These are phyloP conservation scores for Cryptococcus deneoformans DNA, from an alignment of 1,284 basidiomycete genomes.

Conservation along the genomic window DNA sequence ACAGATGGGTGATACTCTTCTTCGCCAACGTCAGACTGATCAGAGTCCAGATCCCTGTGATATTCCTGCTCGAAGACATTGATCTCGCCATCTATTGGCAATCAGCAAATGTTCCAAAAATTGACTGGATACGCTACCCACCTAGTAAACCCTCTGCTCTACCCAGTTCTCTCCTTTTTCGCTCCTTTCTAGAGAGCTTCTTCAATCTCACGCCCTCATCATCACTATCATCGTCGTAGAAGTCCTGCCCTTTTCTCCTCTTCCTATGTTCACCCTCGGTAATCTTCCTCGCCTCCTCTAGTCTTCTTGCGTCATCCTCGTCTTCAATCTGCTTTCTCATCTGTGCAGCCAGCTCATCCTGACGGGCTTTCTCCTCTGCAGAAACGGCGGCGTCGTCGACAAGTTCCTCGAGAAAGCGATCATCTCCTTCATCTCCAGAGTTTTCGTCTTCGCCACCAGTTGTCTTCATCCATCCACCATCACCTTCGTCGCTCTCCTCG, in stretches of 20 bases:
- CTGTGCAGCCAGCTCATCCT: slow-evolving; percentile 26
- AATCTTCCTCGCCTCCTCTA: slow-evolving; percentile 37
- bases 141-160: slow-evolving; percentile 31
- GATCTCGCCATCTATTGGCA: slow-evolving; percentile 21
- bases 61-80: slow-evolving; percentile 31
- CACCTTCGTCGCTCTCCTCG: slow-evolving; percentile 45
- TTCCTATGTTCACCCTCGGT: slow-evolving; percentile 32
- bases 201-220: slow-evolving; percentile 16
- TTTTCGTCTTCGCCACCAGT: slow-evolving; percentile 25
- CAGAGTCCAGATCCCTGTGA: slow-evolving; percentile 17
- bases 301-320: slow-evolving; percentile 36
- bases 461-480: slow-evolving; percentile 23
- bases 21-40: slow-evolving; percentile 34
- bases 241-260: slow-evolving; percentile 33
- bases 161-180: slow-evolving; percentile 23
- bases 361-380: slow-evolving; percentile 23
- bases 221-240: slow-evolving; percentile 32
- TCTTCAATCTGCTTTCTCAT: slow-evolving; percentile 27
- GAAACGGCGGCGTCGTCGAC: slow-evolving; percentile 34
- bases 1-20: background rate
- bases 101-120: slow-evolving; percentile 14
- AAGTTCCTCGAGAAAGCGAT: slow-evolving; percentile 32
- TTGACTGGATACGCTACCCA: slow-evolving; percentile 5
- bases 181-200: slow-evolving; percentile 21
- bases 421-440: slow-evolving; percentile 29